These are phyloP conservation scores for Podila epicladia DNA, from an alignment of 192 early-diverging fungal species.

Conservation along the genomic window DNA sequence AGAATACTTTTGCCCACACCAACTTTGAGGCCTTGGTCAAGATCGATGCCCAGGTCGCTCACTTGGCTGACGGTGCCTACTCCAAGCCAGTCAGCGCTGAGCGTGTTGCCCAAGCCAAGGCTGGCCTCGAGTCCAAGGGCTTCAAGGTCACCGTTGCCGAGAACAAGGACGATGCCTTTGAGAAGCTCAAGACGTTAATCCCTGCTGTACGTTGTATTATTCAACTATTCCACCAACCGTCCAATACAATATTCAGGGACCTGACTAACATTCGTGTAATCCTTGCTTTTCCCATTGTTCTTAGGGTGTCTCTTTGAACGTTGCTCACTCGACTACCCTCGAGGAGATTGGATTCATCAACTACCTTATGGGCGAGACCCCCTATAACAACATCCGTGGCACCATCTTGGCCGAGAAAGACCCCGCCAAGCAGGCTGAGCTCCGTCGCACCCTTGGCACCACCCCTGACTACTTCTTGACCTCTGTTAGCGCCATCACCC, in stretches of 20 bases:
- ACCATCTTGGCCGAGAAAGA: slow-evolving; percentile 49
- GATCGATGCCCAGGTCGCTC: slow-evolving; percentile 27
- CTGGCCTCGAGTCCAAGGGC: slow-evolving; percentile 51
- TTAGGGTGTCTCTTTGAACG: slow-evolving; percentile 47
- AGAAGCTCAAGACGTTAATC: slow-evolving; percentile 51
- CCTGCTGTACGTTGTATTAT: slow-evolving; percentile 21
- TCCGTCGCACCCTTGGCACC: slow-evolving; percentile 45
- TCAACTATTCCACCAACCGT: background rate
- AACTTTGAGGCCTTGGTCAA: slow-evolving; percentile 36
- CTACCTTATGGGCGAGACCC: slow-evolving; percentile 50
- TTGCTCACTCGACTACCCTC: slow-evolving; percentile 53
- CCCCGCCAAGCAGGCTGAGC: slow-evolving; percentile 41
- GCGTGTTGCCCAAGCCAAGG: slow-evolving; percentile 33
- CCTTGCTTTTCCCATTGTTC: background rate
- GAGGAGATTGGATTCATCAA: slow-evolving; percentile 57
- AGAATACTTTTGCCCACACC: slow-evolving; percentile 37
- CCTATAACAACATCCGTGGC: slow-evolving; percentile 41
- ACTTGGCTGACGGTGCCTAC: slow-evolving; percentile 32
- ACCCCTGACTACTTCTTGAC: slow-evolving; percentile 53
- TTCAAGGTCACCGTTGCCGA: slow-evolving; percentile 53
- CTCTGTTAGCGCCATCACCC: slow-evolving; percentile 44
- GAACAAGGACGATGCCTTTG: slow-evolving; percentile 51
- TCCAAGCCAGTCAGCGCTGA: slow-evolving; percentile 35
- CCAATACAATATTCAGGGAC: background rate
- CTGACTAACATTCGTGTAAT: background rate